Percentiles rank a stretch among this genome's conserved stretches.
phyloP scores from a whole-genome alignment of 192 early-diverging fungal species.

The Backusella liffmaniae region DNA sequence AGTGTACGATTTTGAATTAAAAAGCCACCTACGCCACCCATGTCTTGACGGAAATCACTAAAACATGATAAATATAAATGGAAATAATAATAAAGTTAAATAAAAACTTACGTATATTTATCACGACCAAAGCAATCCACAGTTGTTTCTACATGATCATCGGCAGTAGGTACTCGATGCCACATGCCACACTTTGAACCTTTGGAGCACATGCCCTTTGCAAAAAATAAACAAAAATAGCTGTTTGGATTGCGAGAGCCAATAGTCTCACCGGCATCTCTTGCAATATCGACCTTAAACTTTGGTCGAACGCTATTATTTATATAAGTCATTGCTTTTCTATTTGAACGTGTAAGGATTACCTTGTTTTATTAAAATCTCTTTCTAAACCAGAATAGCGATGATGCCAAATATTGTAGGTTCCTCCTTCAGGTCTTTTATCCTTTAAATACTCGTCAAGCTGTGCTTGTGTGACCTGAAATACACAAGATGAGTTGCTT shows the following conservation, averaged over 20 bases:
- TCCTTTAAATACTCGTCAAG: slow-evolving; percentile 33
- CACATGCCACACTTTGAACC: slow-evolving; percentile 57
- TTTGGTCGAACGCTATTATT: slow-evolving; percentile 52
- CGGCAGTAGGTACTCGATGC: slow-evolving; percentile 47
- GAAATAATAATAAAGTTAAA: slow-evolving; percentile 8
- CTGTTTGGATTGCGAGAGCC: slow-evolving; percentile 58
- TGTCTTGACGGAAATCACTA: slow-evolving; percentile 56
- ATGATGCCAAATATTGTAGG: slow-evolving; percentile 64
- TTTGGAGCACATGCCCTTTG: slow-evolving; percentile 72
- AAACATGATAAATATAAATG: neutral
- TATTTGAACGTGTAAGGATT: too few relatives aligned
- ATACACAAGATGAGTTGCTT: neutral
- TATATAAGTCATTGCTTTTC: too few relatives aligned
- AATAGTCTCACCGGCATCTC: slow-evolving; percentile 71
- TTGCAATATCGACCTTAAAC: slow-evolving; percentile 58
- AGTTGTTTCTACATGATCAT: slow-evolving; percentile 53
- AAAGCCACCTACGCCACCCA: slow-evolving; percentile 77
- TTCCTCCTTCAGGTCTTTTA: slow-evolving; percentile 40
- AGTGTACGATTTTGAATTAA: slow-evolving; percentile 69
- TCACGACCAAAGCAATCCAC: slow-evolving; percentile 84
- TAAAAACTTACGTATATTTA: slow-evolving; percentile 45
- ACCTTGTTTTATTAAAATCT: slow-evolving; percentile 54
- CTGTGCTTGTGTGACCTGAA: slow-evolving; percentile 27
- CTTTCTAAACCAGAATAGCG: slow-evolving; percentile 23
- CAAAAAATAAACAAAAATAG: slow-evolving; percentile 85